These are phyloP conservation scores for Thelephora ganbajun DNA, from an alignment of 768 basidiomycete genomes.

Conservation along the genomic window DNA sequence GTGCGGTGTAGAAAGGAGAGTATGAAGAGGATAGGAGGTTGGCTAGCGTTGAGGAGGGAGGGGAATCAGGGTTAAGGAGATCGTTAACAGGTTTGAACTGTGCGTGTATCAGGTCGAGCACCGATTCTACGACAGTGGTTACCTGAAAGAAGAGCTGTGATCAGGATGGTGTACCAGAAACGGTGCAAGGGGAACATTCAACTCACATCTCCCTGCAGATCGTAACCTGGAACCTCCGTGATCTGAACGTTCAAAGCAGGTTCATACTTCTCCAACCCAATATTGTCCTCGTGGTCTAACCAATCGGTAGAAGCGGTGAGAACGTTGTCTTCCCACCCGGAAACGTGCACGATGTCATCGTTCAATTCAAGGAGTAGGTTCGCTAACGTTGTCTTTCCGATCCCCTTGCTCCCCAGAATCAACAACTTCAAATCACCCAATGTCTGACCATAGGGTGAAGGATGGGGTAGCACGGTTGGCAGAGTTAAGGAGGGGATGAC, in stretches of 20 bases:
- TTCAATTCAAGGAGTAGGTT: conserved; percentile 47
- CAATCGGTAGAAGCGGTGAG: conserved; percentile 57
- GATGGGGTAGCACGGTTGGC: conserved; percentile 43
- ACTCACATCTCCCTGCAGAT: conserved; percentile 16
- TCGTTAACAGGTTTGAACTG: conserved; percentile 42
- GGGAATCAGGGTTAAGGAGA: conserved; percentile 36
- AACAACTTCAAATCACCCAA: conserved; percentile 47
- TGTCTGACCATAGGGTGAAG: conserved; percentile 57
- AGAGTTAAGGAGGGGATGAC: conserved; percentile 59
- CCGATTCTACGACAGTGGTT: conserved; percentile 10
- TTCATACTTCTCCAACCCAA: conserved; percentile 54
- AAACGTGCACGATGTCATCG: conserved; percentile 52
- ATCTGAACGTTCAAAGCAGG: conserved; percentile 54
- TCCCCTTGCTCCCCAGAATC: conserved; percentile 32
- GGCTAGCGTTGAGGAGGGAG: conserved; percentile 36
- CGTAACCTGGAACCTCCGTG: conserved; percentile 32
- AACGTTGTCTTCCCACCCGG: conserved; percentile 34
- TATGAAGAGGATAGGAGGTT: conserved; percentile 43
- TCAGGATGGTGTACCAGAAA: neutral
- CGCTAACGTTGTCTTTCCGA: conserved; percentile 31
- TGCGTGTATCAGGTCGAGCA: conserved; percentile 33
- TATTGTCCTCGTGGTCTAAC: conserved; percentile 50
- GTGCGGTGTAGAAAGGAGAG: conserved; percentile 45
- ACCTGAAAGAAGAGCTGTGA: conserved; percentile 5
- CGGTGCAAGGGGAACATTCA: neutral